Conservation (phyloP, 1,284 basidiomycete genomes). For the Pseudozyma sp. region DNA sequence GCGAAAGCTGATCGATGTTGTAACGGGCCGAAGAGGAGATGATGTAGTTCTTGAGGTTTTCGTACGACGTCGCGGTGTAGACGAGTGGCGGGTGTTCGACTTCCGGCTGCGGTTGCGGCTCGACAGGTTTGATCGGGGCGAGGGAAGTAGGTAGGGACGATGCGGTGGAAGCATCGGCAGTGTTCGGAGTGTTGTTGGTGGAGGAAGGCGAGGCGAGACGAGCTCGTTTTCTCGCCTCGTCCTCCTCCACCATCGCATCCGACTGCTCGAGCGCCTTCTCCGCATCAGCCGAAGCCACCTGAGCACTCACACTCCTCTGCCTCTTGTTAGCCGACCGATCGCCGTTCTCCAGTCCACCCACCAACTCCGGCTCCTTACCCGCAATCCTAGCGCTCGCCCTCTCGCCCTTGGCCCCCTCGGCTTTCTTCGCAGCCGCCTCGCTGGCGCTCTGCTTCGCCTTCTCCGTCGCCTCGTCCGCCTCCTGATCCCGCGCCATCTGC, state of each 20-base stretch:
- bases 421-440: conserved; percentile 44
- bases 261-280: background rate
- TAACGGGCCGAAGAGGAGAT: conserved; percentile 40
- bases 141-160: background rate
- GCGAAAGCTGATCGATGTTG: conserved; percentile 86
- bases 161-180: background rate
- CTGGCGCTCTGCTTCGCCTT: conserved; percentile 70
- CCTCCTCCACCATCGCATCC: conserved; percentile 7
- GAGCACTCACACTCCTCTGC: conserved; percentile 39
- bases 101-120: background rate
- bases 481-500: conserved; percentile 75
- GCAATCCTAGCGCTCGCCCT: conserved; percentile 74
- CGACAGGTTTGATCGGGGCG: background rate
- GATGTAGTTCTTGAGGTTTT: conserved; percentile 28
- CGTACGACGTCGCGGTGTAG: conserved; percentile 21
- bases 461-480: conserved; percentile 72
- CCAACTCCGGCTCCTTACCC: conserved; percentile 76
- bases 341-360: conserved; percentile 27
- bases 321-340: conserved; percentile 45
- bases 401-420: conserved; percentile 49
- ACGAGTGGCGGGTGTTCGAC: conserved; percentile 40
- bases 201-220: conserved; percentile 23
- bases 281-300: conserved; percentile 3
- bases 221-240: conserved; percentile 38
- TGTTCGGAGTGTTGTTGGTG: background rate